phyloP scores from a whole-genome alignment of 1,139 yeast genomes.

The Magnusiomyces fungicola region DNA sequence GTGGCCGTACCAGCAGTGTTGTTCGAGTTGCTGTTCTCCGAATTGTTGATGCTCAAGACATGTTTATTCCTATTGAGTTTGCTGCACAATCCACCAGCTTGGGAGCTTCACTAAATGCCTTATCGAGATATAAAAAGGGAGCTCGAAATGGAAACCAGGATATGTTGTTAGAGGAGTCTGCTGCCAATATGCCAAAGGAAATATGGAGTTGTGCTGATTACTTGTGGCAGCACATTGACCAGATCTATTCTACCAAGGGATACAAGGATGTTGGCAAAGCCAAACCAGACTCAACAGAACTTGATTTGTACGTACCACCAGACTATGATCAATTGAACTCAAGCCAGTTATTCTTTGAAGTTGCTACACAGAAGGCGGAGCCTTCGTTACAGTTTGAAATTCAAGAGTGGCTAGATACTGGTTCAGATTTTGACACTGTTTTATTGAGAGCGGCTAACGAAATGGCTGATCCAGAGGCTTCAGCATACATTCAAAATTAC shows the following conservation, averaged over 20 bases:
- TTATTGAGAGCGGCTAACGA: constrained; percentile 28
- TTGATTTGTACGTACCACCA: not conserved
- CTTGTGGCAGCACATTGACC: constrained; percentile 24
- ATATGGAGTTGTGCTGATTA: constrained; percentile 34
- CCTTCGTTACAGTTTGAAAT: constrained; percentile 25
- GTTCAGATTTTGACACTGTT: constrained; percentile 29
- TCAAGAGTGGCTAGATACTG: constrained; percentile 33
- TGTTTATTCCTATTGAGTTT: constrained; percentile 30
- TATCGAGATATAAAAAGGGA: constrained; percentile 28
- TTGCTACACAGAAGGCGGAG: constrained; percentile 10
- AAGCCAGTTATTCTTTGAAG: constrained; percentile 17
- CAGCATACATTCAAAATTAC: not conserved
- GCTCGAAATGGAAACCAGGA: constrained; percentile 22
- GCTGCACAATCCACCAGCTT: constrained; percentile 27
- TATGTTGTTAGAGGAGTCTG: constrained; percentile 14
- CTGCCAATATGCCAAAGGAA: constrained; percentile 29
- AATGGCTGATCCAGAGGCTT: constrained; percentile 10
- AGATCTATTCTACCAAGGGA: not conserved
- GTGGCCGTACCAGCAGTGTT: constrained; percentile 11
- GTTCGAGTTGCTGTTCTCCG: constrained; percentile 27
- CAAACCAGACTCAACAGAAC: not conserved
- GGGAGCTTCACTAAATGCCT: constrained; percentile 28
- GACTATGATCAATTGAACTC: constrained; percentile 9
- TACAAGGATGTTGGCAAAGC: constrained; percentile 19
- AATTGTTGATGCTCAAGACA: constrained; percentile 30